Conservation (phyloP, 139 green algal species). For the Marvania coccoides region DNA sequence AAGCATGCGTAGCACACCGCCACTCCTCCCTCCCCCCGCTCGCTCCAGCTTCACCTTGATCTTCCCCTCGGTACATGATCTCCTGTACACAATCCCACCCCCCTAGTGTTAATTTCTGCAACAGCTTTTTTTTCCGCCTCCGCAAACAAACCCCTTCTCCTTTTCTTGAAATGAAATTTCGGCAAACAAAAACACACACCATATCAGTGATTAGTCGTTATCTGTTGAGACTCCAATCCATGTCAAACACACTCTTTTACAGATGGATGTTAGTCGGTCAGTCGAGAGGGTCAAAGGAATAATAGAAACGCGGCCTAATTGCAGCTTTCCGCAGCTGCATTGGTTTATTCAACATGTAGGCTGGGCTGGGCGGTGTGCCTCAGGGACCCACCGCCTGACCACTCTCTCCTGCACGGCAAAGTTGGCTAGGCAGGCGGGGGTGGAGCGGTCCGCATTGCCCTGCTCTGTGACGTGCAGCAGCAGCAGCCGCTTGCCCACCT, state of each 20-base stretch:
- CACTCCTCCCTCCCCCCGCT: too few species aligned
- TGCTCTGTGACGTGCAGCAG: constrained; percentile 32
- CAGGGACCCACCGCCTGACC: constrained; percentile 26
- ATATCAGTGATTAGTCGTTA: too few species aligned
- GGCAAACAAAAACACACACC: background rate
- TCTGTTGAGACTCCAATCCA: too few species aligned
- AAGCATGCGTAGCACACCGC: too few species aligned
- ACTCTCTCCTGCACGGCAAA: constrained; percentile 20
- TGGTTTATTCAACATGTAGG: background rate
- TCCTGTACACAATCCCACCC: too few species aligned
- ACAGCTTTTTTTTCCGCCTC: background rate
- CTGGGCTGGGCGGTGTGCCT: constrained; percentile 3
- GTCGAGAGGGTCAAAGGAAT: background rate
- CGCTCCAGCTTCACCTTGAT: too few species aligned
- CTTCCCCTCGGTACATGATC: too few species aligned
- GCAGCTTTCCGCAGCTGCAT: background rate
- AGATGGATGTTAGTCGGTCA: too few species aligned
- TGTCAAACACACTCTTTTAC: too few species aligned
- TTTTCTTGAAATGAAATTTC: background rate
- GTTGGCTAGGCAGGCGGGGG: constrained; percentile 7
- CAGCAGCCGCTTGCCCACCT: constrained; percentile 41
- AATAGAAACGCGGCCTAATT: background rate
- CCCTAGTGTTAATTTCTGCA: too few species aligned
- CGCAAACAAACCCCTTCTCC: background rate
- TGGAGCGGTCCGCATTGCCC: background rate